phyloP scores from a whole-genome alignment of 805 yeast genomes.

The Metschnikowia kunwiensis region DNA sequence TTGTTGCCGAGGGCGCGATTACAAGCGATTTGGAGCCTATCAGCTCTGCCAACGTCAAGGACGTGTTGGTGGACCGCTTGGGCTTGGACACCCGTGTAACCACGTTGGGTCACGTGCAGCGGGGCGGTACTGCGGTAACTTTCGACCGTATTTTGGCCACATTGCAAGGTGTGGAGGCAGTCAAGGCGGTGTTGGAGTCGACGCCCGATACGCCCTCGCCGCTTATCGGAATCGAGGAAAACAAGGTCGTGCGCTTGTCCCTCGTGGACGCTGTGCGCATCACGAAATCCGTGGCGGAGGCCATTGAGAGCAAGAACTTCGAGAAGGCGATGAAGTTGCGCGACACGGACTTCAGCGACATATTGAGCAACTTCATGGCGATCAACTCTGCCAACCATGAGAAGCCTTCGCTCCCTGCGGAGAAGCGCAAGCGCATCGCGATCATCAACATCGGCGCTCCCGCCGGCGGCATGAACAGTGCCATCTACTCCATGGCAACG shows the following conservation, averaged over 20 bases:
- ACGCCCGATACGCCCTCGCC: conserved; percentile 76
- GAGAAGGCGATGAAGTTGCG: conserved; percentile 67
- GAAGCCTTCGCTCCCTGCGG: conserved; percentile 44
- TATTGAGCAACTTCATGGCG: conserved; percentile 58
- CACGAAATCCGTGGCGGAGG: conserved; percentile 70
- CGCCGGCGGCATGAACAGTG: conserved; percentile 93
- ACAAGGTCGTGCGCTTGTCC: conserved; percentile 64
- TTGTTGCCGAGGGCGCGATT: conserved; percentile 85
- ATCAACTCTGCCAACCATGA: conserved; percentile 40
- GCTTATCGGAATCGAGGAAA: conserved; percentile 70
- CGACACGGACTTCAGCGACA: conserved; percentile 68
- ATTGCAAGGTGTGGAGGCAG: conserved; percentile 80
- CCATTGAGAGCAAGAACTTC: conserved; percentile 64
- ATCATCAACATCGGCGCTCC: conserved; percentile 95
- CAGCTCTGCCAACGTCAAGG: conserved; percentile 60
- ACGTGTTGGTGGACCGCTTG: conserved; percentile 55
- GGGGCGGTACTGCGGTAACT: conserved; percentile 82
- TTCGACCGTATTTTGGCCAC: conserved; percentile 71
- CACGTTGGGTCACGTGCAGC: conserved; percentile 75
- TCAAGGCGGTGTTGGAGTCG: conserved; percentile 64
- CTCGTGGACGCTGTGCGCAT: conserved; percentile 69
- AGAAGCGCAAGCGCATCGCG: conserved; percentile 69
- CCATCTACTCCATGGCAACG: conserved; percentile 83
- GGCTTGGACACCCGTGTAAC: conserved; percentile 79
- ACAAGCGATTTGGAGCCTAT: conserved; percentile 66